phyloP scores from a whole-genome alignment of 176 grass and related monocot species.

The Carex pumila region DNA sequence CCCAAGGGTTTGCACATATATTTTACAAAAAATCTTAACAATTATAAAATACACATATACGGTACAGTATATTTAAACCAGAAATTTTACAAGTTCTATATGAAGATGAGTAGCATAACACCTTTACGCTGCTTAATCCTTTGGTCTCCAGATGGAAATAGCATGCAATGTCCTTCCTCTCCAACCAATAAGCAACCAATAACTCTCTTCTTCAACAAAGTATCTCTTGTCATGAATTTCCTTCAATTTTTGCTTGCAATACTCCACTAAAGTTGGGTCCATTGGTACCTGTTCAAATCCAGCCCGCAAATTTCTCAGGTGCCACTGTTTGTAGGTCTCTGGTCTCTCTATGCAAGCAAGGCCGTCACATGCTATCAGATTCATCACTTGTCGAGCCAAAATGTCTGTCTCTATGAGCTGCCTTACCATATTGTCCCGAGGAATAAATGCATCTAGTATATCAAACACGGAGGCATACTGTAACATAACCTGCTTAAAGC shows the following conservation, averaged over 20 bases:
- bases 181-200: slow-evolving; percentile 28
- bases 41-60: too few species aligned
- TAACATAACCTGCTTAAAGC: slow-evolving; percentile 23
- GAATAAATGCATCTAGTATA: slow-evolving; percentile 19
- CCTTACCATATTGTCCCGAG: slow-evolving; percentile 19
- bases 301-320: slow-evolving; percentile 21
- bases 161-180: slow-evolving; percentile 21
- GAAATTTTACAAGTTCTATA: too few species aligned
- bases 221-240: slow-evolving; percentile 15
- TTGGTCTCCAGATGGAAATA: slow-evolving; percentile 23
- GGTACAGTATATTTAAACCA: too few species aligned
- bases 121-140: not conserved
- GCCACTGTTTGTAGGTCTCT: slow-evolving; percentile 34
- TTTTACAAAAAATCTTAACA: too few species aligned
- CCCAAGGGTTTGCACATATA: too few species aligned
- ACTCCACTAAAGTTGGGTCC: slow-evolving; percentile 15
- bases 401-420: slow-evolving; percentile 27
- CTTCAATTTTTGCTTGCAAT: slow-evolving; percentile 8
- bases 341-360: slow-evolving; percentile 23
- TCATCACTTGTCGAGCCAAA: slow-evolving; percentile 15
- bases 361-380: slow-evolving; percentile 29
- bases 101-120: too few species aligned
- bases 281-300: slow-evolving; percentile 16
- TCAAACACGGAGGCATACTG: slow-evolving; percentile 18
- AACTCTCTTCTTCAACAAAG: slow-evolving; percentile 24